Percentiles rank a stretch among this genome's conserved stretches.
phyloP scores from a whole-genome alignment of 495 filamentous ascomycete species.

The Mycothermus thermophilus region DNA sequence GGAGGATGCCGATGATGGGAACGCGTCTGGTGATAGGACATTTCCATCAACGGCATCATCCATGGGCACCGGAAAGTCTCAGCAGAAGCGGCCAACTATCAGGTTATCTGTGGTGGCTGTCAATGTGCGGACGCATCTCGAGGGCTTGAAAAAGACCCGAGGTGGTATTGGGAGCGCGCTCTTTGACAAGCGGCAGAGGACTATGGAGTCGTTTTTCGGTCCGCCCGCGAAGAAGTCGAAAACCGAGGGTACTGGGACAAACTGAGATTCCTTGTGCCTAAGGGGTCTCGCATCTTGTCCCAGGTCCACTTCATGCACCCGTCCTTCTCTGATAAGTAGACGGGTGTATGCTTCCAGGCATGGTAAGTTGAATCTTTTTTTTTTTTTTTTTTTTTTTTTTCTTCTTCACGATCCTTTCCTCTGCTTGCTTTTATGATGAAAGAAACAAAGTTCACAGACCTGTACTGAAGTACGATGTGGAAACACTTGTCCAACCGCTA shows the following conservation, averaged over 20 bases:
- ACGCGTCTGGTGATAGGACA: conserved; percentile 7
- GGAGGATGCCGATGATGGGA: not conserved
- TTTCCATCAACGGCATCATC: not conserved
- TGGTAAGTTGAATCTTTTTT: conserved; percentile 29
- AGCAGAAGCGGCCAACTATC: conserved; percentile 7
- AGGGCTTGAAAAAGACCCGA: conserved; percentile 56
- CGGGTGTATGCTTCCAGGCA: too few species aligned
- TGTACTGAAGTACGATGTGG: conserved; percentile 59
- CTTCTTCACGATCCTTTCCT: not conserved
- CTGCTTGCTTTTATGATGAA: conserved; percentile 48
- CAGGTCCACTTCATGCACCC: too few species aligned
- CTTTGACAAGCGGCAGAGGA: conserved; percentile 58
- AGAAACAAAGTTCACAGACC: conserved; percentile 59
- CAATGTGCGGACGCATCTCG: conserved; percentile 55
- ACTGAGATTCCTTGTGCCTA: too few species aligned
- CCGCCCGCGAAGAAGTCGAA: conserved; percentile 37
- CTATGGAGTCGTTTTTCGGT: conserved; percentile 58
- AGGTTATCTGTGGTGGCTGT: conserved; percentile 34
- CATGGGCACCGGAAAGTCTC: not conserved
- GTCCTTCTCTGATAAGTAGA: too few species aligned
- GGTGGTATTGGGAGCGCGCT: conserved; percentile 64
- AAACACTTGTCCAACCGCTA: conserved; percentile 62
- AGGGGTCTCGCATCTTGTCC: too few species aligned
- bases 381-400: conserved; percentile 10
- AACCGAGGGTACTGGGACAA: too few species aligned